Evolutionary conservation across 495 filamentous ascomycete genomes (phyloP).

Genomic region (Saxophila tyrrhenica): DNA sequence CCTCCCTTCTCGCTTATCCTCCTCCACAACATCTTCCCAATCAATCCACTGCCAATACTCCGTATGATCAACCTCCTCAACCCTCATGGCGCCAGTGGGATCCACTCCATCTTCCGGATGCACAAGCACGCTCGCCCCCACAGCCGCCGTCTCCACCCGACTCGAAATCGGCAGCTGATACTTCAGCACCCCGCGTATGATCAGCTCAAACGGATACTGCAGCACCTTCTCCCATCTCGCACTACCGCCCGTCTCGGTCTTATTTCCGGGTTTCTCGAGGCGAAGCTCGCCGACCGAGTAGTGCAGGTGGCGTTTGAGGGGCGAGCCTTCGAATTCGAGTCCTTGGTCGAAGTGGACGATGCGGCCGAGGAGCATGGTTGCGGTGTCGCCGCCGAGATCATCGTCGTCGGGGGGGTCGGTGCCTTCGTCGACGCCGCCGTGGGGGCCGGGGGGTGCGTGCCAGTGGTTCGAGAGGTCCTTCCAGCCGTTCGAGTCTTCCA

Average conservation of each 20-base stretch:
- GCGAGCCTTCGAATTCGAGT: slow-evolving; percentile 76
- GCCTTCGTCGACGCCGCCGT: slow-evolving; percentile 49
- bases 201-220: slow-evolving; percentile 81
- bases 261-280: slow-evolving; percentile 70
- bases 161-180: slow-evolving; percentile 79
- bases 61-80: background rate
- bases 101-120: slow-evolving; percentile 36
- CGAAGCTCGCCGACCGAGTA: slow-evolving; percentile 72
- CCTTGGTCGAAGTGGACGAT: slow-evolving; percentile 80
- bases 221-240: slow-evolving; percentile 88
- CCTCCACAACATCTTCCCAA: background rate
- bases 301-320: slow-evolving; percentile 54
- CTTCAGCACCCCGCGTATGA: slow-evolving; percentile 77
- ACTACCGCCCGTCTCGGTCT: slow-evolving; percentile 71
- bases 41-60: background rate
- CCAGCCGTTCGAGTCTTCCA: slow-evolving; percentile 1
- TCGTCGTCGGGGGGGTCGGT: slow-evolving; percentile 47
- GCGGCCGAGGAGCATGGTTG: slow-evolving; percentile 80
- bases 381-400: slow-evolving; percentile 52
- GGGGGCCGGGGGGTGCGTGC: slow-evolving; percentile 2
- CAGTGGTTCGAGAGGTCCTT: slow-evolving; percentile 14
- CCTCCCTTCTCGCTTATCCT: background rate
- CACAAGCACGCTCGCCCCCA: slow-evolving; percentile 42
- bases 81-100: background rate
- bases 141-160: slow-evolving; percentile 43